Percentiles rank a stretch among this genome's conserved stretches.
Conservation (phyloP, 345 rosid species). For the Murraya koenigii region DNA sequence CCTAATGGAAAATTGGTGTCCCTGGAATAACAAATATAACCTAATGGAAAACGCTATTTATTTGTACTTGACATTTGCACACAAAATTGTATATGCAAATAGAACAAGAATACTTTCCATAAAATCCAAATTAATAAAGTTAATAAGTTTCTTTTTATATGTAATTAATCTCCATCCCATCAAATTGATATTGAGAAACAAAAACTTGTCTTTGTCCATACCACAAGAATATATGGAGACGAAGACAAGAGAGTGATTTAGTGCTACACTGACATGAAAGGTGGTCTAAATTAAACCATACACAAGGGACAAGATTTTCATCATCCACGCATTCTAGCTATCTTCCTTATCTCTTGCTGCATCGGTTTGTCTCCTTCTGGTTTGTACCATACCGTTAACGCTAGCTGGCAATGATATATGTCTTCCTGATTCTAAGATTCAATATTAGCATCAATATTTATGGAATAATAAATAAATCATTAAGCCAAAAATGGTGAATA, state of each 20-base stretch:
- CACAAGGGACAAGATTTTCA: neutral
- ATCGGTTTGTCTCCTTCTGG: neutral
- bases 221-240: neutral
- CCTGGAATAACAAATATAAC: too few relatives aligned
- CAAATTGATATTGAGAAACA: neutral
- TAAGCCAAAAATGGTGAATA: neutral
- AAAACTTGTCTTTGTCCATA: neutral
- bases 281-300: neutral
- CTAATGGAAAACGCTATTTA: too few relatives aligned
- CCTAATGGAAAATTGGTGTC: too few relatives aligned
- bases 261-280: neutral
- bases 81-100: too few relatives aligned
- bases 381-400: neutral
- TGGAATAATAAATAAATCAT: neutral
- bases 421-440: neutral
- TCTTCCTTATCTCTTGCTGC: neutral
- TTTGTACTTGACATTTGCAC: too few relatives aligned
- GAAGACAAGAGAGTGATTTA: neutral
- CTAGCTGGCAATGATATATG: neutral
- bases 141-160: neutral
- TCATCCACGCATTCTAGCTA: too few relatives aligned
- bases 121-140: too few relatives aligned
- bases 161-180: neutral
- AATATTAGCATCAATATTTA: too few relatives aligned
- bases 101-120: too few relatives aligned